These are phyloP conservation scores for Trichoderma cornu-damae DNA, from an alignment of 2,329 filamentous ascomycete genomes.

Conservation along the genomic window DNA sequence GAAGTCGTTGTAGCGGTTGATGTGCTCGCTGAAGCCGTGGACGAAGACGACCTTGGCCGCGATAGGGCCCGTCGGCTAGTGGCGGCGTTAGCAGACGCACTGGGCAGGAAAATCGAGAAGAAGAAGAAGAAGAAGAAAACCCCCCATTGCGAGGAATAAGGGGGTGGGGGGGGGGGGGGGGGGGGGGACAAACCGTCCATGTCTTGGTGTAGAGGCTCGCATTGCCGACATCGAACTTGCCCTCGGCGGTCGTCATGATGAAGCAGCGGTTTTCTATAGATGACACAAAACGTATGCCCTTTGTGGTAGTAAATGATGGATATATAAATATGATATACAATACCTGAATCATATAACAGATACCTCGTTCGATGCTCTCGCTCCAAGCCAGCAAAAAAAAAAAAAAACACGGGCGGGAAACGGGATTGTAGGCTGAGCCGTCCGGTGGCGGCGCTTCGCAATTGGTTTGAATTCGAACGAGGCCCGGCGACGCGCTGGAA, in stretches of 20 bases:
- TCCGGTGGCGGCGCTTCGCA: background rate
- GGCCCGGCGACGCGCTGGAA: background rate
- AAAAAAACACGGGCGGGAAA: background rate
- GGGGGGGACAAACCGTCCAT: slow-evolving; percentile 48
- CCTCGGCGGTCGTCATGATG: slow-evolving; percentile 43
- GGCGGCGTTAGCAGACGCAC: background rate
- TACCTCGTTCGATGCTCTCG: background rate
- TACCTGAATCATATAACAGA: background rate
- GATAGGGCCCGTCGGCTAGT: slow-evolving; percentile 49
- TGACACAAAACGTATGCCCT: too few species aligned
- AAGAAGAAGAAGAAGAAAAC: too few species aligned
- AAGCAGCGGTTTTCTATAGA: background rate
- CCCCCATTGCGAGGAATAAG: background rate
- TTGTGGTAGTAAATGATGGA: too few species aligned
- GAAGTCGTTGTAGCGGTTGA: slow-evolving; percentile 69
- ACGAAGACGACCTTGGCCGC: slow-evolving; percentile 74
- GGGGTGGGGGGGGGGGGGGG: background rate
- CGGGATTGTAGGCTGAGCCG: background rate
- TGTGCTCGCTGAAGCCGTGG: slow-evolving; percentile 86
- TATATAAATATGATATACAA: too few species aligned
- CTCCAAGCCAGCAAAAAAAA: background rate
- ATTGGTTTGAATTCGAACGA: too few species aligned
- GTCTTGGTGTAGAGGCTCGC: slow-evolving; percentile 52
- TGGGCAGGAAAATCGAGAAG: too few species aligned
- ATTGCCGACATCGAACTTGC: slow-evolving; percentile 43